Percentiles rank a stretch among this genome's conserved stretches.
Conservation (phyloP, 495 filamentous ascomycete genomes). For the Podospora tetraspora region DNA sequence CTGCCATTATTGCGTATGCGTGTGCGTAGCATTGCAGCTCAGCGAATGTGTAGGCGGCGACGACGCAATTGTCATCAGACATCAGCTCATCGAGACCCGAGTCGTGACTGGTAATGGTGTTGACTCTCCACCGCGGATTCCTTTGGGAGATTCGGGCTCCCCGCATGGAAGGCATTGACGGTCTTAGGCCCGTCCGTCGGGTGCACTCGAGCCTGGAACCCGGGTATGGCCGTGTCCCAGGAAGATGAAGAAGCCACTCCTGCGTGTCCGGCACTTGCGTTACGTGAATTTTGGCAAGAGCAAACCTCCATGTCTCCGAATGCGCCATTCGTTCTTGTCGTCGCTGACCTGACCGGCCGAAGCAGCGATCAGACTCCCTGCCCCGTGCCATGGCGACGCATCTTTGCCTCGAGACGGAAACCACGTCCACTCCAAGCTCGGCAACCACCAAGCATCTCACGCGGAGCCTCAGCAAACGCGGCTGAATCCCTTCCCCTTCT, state of each 20-base stretch:
- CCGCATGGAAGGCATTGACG: background rate
- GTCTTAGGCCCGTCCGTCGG: too few species aligned
- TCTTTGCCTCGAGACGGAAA: too few species aligned
- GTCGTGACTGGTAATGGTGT: background rate
- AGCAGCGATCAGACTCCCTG: too few species aligned
- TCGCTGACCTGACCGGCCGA: too few species aligned
- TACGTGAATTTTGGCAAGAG: background rate
- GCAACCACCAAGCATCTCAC: too few species aligned
- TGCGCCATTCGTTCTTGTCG: too few species aligned
- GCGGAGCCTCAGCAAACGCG: background rate
- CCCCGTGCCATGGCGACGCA: too few species aligned
- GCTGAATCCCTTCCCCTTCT: background rate
- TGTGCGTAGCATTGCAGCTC: background rate
- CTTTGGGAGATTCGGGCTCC: background rate
- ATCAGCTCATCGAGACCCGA: background rate
- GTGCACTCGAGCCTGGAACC: background rate
- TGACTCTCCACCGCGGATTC: background rate
- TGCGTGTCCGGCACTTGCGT: background rate
- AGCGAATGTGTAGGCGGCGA: background rate
- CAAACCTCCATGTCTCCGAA: background rate
- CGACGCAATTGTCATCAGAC: background rate
- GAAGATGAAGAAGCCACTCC: background rate
- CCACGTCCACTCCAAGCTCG: too few species aligned
- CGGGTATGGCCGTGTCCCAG: background rate
- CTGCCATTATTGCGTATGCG: background rate